phyloP scores from a whole-genome alignment of 164 flowering plant genomes.

The Annona cherimola region DNA sequence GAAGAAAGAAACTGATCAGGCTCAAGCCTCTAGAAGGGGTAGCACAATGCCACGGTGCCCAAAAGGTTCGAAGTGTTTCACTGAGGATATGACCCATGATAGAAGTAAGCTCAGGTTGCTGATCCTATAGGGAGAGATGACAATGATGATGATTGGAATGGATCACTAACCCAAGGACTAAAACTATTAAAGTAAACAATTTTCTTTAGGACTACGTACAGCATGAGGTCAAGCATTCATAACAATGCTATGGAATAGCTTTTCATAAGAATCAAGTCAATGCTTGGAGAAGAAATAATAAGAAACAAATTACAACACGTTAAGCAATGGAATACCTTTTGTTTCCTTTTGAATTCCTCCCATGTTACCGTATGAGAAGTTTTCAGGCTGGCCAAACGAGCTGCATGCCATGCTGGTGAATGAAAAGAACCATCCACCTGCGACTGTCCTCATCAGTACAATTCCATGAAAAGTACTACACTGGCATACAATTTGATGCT shows the following conservation, averaged over 20 bases:
- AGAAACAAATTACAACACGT: not conserved
- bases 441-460: slow-evolving; percentile 80
- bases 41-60: too few species aligned
- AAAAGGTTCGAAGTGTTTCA: too few species aligned
- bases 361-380: slow-evolving; percentile 96
- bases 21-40: too few species aligned
- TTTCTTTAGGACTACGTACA: too few species aligned
- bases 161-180: too few species aligned
- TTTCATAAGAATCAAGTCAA: not conserved
- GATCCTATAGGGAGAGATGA: too few species aligned
- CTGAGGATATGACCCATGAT: too few species aligned
- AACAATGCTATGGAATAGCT: not conserved
- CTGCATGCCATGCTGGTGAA: slow-evolving; percentile 99
- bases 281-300: not conserved
- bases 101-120: too few species aligned
- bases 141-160: too few species aligned
- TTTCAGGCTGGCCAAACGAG: slow-evolving; percentile 99
- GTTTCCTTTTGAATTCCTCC: slow-evolving; percentile 95
- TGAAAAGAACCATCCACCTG: slow-evolving; percentile 99
- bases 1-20: too few species aligned
- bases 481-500: slow-evolving; percentile 5
- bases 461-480: slow-evolving; percentile 26
- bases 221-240: too few species aligned
- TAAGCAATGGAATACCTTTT: slow-evolving; percentile 45
- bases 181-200: too few species aligned